Base-by-base conservation (phyloP, 2,329 filamentous ascomycete species). In the Aspergillus calidoustus region DNA sequence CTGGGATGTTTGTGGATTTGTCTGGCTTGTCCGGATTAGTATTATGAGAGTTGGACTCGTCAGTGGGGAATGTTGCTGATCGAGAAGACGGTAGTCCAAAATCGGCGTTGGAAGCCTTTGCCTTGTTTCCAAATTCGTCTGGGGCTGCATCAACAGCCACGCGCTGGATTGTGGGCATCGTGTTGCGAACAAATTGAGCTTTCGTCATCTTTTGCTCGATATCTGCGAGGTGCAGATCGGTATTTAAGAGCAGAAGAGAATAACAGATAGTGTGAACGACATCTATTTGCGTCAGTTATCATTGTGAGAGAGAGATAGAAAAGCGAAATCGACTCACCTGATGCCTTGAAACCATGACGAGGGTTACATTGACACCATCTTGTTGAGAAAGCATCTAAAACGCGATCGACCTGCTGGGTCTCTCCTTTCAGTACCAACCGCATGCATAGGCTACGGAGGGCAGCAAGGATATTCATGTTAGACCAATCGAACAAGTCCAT, bases 231-330 rank as follows among this genome's bases (percentile, higher is more conserved):
- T 99, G 94, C 59, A 99, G 82, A 80, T 99, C 95, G 38, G 95
- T 99, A 72, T 99, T 99, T 65, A 99, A 84, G 11, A 99, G 84
- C 72, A 99, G 89, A 66, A 99, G 88, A 1, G 95, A 97, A 77
- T 98, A 99, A 79, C 92, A 96, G 66, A 98, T 96, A 25, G 93
- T 97, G 76, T 99, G 94, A 19, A 99, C 93, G 52, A 98, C 91
- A 80, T 98, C 94, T 91, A 71, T 34, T 9, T 49, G 38, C 23
- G 66, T 83, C 69, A 65, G 69, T 63, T 23, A 52, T 25, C 3
- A 49, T 25, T 13, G 53, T 19, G 50, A 17, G 9, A 46, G 43
- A 2, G 62, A 34, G 58, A 31, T 3, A 31, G 41, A 30, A 51
- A 60, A 13, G 54, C 41, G 34, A 51, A 59, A 13, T 55, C 41